Evolutionary conservation across 352 stramenopile genomes (phyloP), one percentile per base, ranked within the genome.

Genomic region (Elongisporangium senticosum): DNA sequence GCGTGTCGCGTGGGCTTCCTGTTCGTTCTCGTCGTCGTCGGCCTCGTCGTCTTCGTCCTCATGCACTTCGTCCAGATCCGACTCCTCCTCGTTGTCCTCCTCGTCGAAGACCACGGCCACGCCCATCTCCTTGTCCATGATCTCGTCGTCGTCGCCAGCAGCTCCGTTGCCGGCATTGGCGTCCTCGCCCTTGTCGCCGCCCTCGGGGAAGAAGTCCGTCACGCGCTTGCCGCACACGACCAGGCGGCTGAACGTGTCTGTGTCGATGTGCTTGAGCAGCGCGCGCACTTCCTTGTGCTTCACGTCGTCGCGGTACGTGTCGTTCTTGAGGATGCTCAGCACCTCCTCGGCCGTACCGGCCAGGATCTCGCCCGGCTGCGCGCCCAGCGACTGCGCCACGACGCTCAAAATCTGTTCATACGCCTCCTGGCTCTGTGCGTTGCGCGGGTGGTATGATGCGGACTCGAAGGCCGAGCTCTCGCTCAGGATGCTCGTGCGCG

Each of bases 101-200:
- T 98, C 93, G 61, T 99, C 96, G 77, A 99, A 99, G 0, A 99
- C 93, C 14, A 99, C 97, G 0, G 96, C 96, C 48, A 99, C 96
- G 51, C 96, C 96, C 93, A 98, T 98, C 68, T 99, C 96, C 63
- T 98, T 97, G 61, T 99, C 96, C 53, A 99, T 72, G 37, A 82
- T 80, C 37, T 96, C 76, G 40, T 64, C 74, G 14, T 76, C 80
- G 21, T 83, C 77, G 15, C 71, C 77, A 49, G 76, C 68, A 8
- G 67, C 62, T 20, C 37, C 51, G n/a, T 37, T 63, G 43, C 65
- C 70, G 1, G 67, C 69, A 21, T 70, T 69, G 0, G 65, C 65
- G 20, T 62, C 71, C 7, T 63, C 69, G 10, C 55, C 65, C 19
- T 68, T 72, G n/a, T 68, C 66, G 13, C 50, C 67, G 23, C 48